Conservation (phyloP, 129 eudicot species). For the Flaveria linearis region DNA sequence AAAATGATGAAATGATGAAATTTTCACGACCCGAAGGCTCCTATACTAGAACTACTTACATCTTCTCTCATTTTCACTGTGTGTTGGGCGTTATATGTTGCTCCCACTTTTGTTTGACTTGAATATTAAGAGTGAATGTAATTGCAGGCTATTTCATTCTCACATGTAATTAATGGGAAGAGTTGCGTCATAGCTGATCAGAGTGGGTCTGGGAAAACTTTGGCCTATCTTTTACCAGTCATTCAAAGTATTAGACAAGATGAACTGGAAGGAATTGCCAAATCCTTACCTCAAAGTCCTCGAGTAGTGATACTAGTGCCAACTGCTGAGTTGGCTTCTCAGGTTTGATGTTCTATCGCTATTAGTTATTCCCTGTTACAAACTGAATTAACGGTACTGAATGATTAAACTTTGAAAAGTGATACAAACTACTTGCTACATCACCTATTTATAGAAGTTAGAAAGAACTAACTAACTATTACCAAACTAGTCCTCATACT, state of each 20-base stretch:
- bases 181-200: conserved; percentile 97
- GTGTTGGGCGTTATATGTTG: neutral
- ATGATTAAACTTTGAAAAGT: too few relatives aligned
- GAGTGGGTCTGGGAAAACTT: conserved; percentile 98
- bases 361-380: too few relatives aligned
- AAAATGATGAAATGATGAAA: neutral
- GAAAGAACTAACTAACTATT: too few relatives aligned
- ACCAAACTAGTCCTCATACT: too few relatives aligned
- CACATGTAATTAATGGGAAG: conserved; percentile 59
- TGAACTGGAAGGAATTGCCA: conserved; percentile 81
- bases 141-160: conserved; percentile 91
- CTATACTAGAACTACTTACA: neutral
- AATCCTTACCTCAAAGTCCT: conserved; percentile 70
- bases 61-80: neutral
- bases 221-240: conserved; percentile 88
- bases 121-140: neutral
- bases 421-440: too few relatives aligned
- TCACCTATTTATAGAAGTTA: too few relatives aligned
- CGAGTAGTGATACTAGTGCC: conserved; percentile 89
- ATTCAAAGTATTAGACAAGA: conserved; percentile 87
- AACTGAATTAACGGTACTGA: too few relatives aligned
- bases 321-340: conserved; percentile 98
- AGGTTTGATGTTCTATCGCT: conserved; percentile 48
- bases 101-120: neutral
- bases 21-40: neutral